Evolutionary conservation across 1,284 basidiomycete species (phyloP).

Genomic region (Pisolithus thermaeus): DNA sequence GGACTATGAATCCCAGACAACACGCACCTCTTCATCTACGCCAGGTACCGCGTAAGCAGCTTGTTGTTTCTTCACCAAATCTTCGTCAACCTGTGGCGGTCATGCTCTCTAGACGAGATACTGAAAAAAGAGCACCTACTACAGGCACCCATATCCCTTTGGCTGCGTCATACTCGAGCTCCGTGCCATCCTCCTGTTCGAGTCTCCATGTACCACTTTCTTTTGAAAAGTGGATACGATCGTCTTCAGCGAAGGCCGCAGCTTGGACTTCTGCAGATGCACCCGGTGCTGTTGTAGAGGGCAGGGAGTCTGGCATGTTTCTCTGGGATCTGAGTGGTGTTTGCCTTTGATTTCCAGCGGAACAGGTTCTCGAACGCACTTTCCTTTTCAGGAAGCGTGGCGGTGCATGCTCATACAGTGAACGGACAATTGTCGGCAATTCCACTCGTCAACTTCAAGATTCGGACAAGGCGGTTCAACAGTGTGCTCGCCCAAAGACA

Average conservation of each 20-base stretch:
- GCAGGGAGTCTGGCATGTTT: conserved; percentile 25
- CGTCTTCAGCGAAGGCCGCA: conserved; percentile 69
- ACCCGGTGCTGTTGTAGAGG: conserved; percentile 44
- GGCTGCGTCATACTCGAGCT: conserved; percentile 80
- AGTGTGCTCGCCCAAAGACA: no score
- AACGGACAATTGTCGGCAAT: no score
- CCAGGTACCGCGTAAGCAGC: conserved; percentile 87
- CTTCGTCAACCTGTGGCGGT: conserved; percentile 64
- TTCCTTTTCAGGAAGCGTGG: no score
- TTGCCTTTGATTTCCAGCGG: conserved; percentile 16
- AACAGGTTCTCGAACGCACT: no score
- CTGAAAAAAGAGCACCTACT: conserved; percentile 42
- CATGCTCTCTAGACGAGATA: conserved; percentile 1
- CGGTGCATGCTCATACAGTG: no score
- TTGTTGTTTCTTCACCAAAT: conserved; percentile 80
- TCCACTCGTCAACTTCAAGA: no score
- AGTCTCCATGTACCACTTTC: conserved; percentile 77
- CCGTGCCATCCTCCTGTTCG: conserved; percentile 83
- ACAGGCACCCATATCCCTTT: conserved; percentile 79
- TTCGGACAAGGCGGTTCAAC: no score
- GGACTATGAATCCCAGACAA: conserved; percentile 14
- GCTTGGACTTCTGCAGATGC: conserved; percentile 51
- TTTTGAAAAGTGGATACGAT: conserved; percentile 76
- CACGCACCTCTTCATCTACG: conserved; percentile 83
- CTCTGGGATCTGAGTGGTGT: conserved; percentile 9